Base-by-base conservation (phyloP, 768 basidiomycete genomes). In the Mycena vitilis region DNA sequence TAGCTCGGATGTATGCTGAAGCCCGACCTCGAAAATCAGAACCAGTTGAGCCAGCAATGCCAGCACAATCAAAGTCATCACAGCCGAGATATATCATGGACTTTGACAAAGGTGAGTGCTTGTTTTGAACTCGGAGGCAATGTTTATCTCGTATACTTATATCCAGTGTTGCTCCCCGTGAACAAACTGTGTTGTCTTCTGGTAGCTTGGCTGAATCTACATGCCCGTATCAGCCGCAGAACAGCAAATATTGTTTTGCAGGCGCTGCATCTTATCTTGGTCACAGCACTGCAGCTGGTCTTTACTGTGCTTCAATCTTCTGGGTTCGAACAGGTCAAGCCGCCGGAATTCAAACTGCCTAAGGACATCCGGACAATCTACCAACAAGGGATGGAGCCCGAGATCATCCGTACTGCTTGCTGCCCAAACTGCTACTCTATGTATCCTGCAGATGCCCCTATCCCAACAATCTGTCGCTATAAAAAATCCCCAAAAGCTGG, bases 311-410 rank as follows among this genome's bases (percentile, higher is more conserved):
- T 58, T 25, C 57, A 58, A 6, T 45, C 42, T 23, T n/a, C 57
- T 12, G 44, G 57, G 10, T 25, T 25, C 38, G 9, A 48, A 36
- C 48, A 51, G 12, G n/a, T 51, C 7, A 22, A 23, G 30, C 30
- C 49, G 30, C 30, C 30, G 30, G 30, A 30, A 30, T 9, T 73
- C 42, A 53, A 63, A 6, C 44, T 75, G 40, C 76, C 76, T 36
- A 8, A 25, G 15, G 78, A 80, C 64, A 60, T 78, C 16, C 72
- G 73, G 4, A 78, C 75, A 23, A 68, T 73, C 8, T 75, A 75
- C 51, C 44, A 53, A 2, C 40, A 10, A 0, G 66, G 65, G 15
- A n/a, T 75, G 30, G 73, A 78, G 23, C 75, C 75, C 47, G 72
- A 75, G 0, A 71, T 78, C 34, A 67, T 67, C 5, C 65, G 71